Percentiles rank a stretch among this genome's conserved stretches.
Conservation (phyloP, 306 rosid species). For the Luffa acutangula region DNA sequence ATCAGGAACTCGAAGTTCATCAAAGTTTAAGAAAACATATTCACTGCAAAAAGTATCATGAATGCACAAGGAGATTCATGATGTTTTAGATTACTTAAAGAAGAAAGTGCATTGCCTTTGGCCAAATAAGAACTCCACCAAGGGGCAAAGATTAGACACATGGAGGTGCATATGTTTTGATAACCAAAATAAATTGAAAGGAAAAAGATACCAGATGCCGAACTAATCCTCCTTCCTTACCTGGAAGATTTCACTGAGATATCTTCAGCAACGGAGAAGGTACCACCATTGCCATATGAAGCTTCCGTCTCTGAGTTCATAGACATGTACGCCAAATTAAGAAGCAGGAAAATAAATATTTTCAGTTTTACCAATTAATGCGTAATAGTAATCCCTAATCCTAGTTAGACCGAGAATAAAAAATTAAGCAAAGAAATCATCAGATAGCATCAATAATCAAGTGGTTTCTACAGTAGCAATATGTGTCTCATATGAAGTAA, state of each 20-base stretch:
- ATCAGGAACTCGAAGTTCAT: neutral
- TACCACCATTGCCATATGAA: slow-evolving; percentile 28
- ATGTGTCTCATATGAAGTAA: neutral
- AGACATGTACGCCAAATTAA: slow-evolving; percentile 10
- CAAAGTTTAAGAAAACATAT: neutral
- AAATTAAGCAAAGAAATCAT: neutral
- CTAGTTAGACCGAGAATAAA: neutral
- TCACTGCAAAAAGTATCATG: neutral
- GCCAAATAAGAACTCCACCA: neutral
- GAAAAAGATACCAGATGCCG: neutral
- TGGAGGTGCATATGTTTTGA: neutral
- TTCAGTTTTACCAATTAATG: neutral
- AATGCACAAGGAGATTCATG: neutral
- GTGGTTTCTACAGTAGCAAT: neutral
- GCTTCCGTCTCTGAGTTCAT: slow-evolving; percentile 24
- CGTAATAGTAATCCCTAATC: neutral
- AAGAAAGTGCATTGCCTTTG: neutral
- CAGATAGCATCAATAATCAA: neutral
- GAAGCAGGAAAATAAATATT: neutral
- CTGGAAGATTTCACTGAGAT: slow-evolving; percentile 25
- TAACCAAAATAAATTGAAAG: neutral
- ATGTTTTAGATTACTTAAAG: neutral
- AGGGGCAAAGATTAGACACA: neutral
- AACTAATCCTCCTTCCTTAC: slow-evolving; percentile 40
- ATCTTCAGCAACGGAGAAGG: slow-evolving; percentile 22